Percentiles rank a stretch among this genome's conserved stretches.
These are phyloP conservation scores for Lophium mytilinum DNA, from an alignment of 495 filamentous ascomycete species.

Conservation along the genomic window DNA sequence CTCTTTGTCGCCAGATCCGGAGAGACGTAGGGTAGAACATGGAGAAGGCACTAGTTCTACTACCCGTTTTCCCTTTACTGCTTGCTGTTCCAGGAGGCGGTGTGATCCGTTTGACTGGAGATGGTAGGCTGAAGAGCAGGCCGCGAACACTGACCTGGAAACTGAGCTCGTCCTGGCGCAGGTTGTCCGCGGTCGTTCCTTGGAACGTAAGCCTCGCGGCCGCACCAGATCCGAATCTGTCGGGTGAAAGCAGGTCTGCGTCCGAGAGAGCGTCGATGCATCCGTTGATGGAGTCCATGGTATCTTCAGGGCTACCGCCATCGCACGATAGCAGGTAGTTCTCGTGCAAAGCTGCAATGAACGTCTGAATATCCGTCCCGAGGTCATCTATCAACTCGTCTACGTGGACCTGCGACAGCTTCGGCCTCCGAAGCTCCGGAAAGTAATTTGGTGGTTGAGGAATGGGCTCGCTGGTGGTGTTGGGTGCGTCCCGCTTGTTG, in stretches of 20 bases:
- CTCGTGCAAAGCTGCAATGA: constrained; percentile 88
- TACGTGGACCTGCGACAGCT: constrained; percentile 59
- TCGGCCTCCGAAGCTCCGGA: constrained; percentile 51
- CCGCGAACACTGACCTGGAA: constrained; percentile 85
- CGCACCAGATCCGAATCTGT: constrained; percentile 37
- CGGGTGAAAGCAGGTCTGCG: constrained; percentile 66
- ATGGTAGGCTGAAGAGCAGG: constrained; percentile 71
- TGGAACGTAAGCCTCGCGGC: constrained; percentile 31
- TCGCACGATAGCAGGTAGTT: constrained; percentile 85
- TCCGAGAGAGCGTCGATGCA: constrained; percentile 84
- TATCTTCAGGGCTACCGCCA: constrained; percentile 47
- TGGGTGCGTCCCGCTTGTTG: constrained; percentile 64
- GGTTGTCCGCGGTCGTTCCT: constrained; percentile 53
- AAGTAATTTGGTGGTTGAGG: constrained; percentile 56
- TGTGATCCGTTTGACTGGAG: constrained; percentile 62
- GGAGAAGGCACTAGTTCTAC: constrained; percentile 55
- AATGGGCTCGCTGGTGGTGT: constrained; percentile 24
- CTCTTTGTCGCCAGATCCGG: constrained; percentile 65
- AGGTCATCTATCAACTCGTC: constrained; percentile 78
- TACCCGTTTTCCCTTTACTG: constrained; percentile 24
- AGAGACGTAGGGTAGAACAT: constrained; percentile 83
- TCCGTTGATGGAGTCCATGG: constrained; percentile 57
- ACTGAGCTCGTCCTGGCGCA: constrained; percentile 85
- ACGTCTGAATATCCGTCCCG: constrained; percentile 80
- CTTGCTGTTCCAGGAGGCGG: constrained; percentile 33